Base-by-base conservation (phyloP, 2,329 filamentous ascomycete species). In the Lachnellula cervina region DNA sequence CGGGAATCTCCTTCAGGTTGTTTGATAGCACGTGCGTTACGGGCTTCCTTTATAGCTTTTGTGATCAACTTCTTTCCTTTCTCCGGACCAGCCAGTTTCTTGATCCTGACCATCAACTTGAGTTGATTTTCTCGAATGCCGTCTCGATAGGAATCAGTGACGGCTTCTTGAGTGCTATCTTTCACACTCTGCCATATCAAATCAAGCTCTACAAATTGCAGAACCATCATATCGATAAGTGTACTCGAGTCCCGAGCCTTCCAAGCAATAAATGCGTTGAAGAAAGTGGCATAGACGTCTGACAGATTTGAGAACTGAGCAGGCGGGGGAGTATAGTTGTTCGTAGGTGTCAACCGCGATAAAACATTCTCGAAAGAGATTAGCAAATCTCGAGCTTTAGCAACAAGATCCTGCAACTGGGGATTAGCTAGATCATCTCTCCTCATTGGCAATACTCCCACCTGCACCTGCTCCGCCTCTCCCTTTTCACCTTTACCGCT, bases 181-280 rank as follows among this genome's bases (percentile, higher is more conserved):
- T 90, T 91, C 68, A 94, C 88, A 2, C 87, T 89, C 68, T 91
- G 87, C 78, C 88, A 88, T 48, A 93, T 93, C 37, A 86, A 86
- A 66, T 94, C 89, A 2, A 94, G 80, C 68, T 91, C 89, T 17
- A 92, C 88, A 70, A 93, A 92, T 61, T 90, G 88, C 66, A 89
- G 80, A n/a, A 93, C 79, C 89, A 94, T 92, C 54, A 90, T 86
- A 64, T 92, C 87, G 51, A 93, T 83, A 4, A 94, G 76, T 0
- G 88, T 85, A 52, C 85, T 85, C 0, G 88, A 89, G 68, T 93
- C 89, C 51, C 88, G 82, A 1, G 89, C 86, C 71, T 92, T 90
- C 89, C 89, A 94, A 3, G 88, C 84, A 58, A 89, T 88, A 66
- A 94, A 92, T 1, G 88, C 88, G 52, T 88, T 87, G 64, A 87